Base-by-base conservation (phyloP, 495 filamentous ascomycete species). In the Penicillium cinerascens region DNA sequence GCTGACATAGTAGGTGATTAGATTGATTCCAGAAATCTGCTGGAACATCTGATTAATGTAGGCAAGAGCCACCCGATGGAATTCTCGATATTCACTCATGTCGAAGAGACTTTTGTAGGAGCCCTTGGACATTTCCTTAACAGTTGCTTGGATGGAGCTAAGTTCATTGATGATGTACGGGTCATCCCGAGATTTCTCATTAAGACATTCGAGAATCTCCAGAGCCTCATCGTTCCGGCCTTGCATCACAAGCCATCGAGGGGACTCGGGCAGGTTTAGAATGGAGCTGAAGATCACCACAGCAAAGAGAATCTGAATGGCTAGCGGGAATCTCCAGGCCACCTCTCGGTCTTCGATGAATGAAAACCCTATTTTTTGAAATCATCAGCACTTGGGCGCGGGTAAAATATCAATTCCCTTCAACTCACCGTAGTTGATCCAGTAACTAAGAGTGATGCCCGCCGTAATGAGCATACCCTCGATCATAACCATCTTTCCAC, bases 401-500 rank as follows among this genome's bases (percentile, higher is more conserved):
- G 9, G 10, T 17, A 17, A 3, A 10, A 18, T 0, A 23, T 15
- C 9, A 4, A 29, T n/a, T n/a, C n/a, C n/a, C n/a, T n/a, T 33
- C 13, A 1, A 55, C 64, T 48, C 33, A 46, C 78, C 88, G 37
- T 87, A 85, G 49, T 83, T 83, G 33, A 91, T 76, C 87, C 87
- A 91, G 66, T 90, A 87, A 49, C 76, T 79, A 52, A 89, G 64
- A 49, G 79, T 81, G 52, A 88, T 81, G 40, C 87, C 87, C 13
- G 75, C 78, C 0, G 85, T 86, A 51, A 87, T 86, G 39, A 88
- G 67, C 40, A 83, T 65, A 54, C 81, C 84, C 65, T 89, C 85
- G 42, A 91, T 83, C 84, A 89, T 88, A 54, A 91, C 84, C 58
- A 90, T 71, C 54, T 86, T 86, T 15, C 88, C 87, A 54, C 87